Evolutionary conservation across 176 grass and related monocot genomes (phyloP).

Genomic region (Aegilops umbellulata): DNA sequence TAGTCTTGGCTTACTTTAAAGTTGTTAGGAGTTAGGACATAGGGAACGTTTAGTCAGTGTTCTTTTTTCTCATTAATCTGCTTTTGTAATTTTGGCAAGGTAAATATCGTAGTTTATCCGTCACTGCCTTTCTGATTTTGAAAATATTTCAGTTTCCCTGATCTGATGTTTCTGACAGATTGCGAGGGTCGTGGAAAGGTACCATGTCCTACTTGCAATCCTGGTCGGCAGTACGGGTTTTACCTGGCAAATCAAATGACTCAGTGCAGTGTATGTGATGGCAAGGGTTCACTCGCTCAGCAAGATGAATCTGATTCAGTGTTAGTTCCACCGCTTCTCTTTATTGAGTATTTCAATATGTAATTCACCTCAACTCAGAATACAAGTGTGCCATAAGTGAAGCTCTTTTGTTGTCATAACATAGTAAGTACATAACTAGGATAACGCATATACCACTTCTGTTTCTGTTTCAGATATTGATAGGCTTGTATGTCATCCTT

Average conservation of each 20-base stretch:
- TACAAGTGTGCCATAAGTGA: background rate
- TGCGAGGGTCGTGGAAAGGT: slow-evolving; percentile 65
- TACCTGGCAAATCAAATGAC: slow-evolving; percentile 85
- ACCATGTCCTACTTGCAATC: slow-evolving; percentile 69
- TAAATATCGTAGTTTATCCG: slow-evolving; percentile 10
- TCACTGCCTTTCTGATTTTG: slow-evolving; percentile 7
- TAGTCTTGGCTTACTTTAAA: background rate
- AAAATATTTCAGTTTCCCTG: background rate
- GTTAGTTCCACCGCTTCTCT: slow-evolving; percentile 43
- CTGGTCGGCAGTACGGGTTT: slow-evolving; percentile 49
- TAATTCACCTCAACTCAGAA: background rate
- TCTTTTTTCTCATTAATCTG: slow-evolving; percentile 7
- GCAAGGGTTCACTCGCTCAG: slow-evolving; percentile 78
- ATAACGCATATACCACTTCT: background rate
- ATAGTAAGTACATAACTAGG: background rate
- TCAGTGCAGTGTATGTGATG: slow-evolving; percentile 64
- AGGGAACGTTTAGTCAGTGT: background rate
- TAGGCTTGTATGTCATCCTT: slow-evolving; percentile 17
- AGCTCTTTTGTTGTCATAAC: background rate
- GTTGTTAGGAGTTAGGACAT: background rate
- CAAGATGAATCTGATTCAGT: slow-evolving; percentile 89
- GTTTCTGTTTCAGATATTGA: background rate
- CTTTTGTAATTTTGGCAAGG: background rate
- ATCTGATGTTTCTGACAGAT: slow-evolving; percentile 39
- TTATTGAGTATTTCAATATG: background rate